phyloP scores from a whole-genome alignment of 306 rosid genomes.

The Betula pendula region DNA sequence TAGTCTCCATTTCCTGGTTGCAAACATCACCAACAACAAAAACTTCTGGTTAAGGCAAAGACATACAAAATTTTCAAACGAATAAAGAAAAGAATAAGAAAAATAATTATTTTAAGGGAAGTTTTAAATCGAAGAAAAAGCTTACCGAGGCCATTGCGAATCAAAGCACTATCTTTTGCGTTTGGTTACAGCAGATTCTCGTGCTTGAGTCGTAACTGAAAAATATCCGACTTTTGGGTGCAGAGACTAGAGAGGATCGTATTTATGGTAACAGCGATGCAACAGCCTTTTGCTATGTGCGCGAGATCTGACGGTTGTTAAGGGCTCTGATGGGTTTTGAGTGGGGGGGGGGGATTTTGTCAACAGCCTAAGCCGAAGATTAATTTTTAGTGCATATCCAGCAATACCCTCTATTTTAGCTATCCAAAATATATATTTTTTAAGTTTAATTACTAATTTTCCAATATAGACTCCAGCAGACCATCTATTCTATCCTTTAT shows the following conservation, averaged over 20 bases:
- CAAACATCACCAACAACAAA: background rate
- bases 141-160: background rate
- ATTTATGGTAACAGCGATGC: background rate
- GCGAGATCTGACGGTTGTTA: constrained; percentile 9
- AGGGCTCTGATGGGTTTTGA: background rate
- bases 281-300: background rate
- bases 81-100: background rate
- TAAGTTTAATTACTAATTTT: no score
- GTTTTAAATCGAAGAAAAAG: background rate
- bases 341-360: no score
- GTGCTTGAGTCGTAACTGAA: background rate
- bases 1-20: constrained; percentile 35
- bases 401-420: no score
- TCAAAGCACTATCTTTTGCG: background rate
- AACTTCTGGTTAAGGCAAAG: background rate
- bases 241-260: background rate
- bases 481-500: no score
- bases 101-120: background rate
- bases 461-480: no score
- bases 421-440: no score
- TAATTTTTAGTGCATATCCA: no score
- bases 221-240: fast-evolving
- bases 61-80: constrained; percentile 6
- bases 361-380: background rate
- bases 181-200: background rate